Evolutionary conservation across 352 stramenopile genomes (phyloP), one percentile per base, ranked within the genome.

Genomic region (Blastocystis sp.): DNA sequence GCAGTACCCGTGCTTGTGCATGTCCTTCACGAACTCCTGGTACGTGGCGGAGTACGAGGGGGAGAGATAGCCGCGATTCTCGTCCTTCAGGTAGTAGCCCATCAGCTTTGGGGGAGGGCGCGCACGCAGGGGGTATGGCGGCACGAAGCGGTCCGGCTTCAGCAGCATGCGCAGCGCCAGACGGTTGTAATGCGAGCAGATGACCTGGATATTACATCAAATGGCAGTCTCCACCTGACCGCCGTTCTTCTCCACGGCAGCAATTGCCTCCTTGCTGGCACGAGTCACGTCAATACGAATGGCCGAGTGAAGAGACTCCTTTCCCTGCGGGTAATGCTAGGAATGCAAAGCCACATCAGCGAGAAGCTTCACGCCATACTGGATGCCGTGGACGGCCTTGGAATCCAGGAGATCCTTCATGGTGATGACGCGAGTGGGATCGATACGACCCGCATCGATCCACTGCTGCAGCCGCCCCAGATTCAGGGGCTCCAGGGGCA

Each of bases 401-500:
- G 78, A 88, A 54, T 88, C 78, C 11, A 77, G n/a, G 2, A 88
- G n/a, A 78, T 88, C 78, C 38, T 88, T 88, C 78, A 88, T 88
- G 2, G 78, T 88, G 54, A 88, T 88, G 17, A 88, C 78, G 42
- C 62, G 78, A 10, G 45, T 54, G 14, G 78, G 38, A 45, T 76
- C 64, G 54, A 88, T 63, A n/a, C 78, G 78, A 14, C 78, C 78
- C 11, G 68, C 64, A 42, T 88, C 78, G 52, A 88, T 88, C 78
- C 78, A 88, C 60, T 88, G 59, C 60, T 88, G 78, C 3, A 88
- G 64, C 52, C 68, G 42, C 24, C 61, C 68, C 59, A 88, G 54
- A 42, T 88, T 88, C 17, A 88, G 64, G 9, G 64, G 68, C 9
- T 42, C 61, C 42, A 78, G n/a, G 42, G 45, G 60, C 10, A 40